Percentiles rank a stretch among this genome's conserved stretches.
phyloP scores from a whole-genome alignment of 148 eudicot species.

The Suaeda aralocaspica region DNA sequence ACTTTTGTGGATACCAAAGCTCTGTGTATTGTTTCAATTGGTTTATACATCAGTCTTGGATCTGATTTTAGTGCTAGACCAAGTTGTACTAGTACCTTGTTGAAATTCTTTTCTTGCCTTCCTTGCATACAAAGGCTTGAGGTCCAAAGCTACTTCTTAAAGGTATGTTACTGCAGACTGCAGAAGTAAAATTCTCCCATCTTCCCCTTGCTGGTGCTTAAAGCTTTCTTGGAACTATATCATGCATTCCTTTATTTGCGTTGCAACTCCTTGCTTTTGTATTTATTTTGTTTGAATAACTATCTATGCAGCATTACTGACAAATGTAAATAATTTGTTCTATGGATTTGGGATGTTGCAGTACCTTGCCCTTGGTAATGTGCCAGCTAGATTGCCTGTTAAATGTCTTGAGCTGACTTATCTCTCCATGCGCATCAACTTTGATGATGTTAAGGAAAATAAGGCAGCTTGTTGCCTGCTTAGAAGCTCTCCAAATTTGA shows the following conservation, averaged over 20 bases:
- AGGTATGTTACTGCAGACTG: slow-evolving; percentile 37
- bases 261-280: neutral
- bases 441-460: slow-evolving; percentile 53
- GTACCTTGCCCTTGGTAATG: slow-evolving; percentile 64
- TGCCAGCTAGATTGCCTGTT: slow-evolving; percentile 55
- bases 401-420: slow-evolving; percentile 57
- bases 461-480: slow-evolving; percentile 63
- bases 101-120: slow-evolving; percentile 61
- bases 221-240: neutral
- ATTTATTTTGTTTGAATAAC: neutral
- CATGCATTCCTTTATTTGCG: neutral
- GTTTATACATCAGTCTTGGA: slow-evolving; percentile 49
- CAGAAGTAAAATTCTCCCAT: neutral
- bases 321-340: neutral
- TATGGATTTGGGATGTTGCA: slow-evolving; percentile 23
- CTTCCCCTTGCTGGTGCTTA: neutral
- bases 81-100: slow-evolving; percentile 51
- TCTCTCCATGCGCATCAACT: slow-evolving; percentile 66
- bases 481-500: slow-evolving; percentile 65
- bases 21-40: slow-evolving; percentile 64
- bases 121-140: slow-evolving; percentile 76
- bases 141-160: slow-evolving; percentile 73
- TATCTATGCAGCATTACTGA: neutral
- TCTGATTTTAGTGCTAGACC: slow-evolving; percentile 32
- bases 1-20: slow-evolving; percentile 45